phyloP scores from a whole-genome alignment of 2,329 filamentous ascomycete genomes.

The Exophiala aquamarina region DNA sequence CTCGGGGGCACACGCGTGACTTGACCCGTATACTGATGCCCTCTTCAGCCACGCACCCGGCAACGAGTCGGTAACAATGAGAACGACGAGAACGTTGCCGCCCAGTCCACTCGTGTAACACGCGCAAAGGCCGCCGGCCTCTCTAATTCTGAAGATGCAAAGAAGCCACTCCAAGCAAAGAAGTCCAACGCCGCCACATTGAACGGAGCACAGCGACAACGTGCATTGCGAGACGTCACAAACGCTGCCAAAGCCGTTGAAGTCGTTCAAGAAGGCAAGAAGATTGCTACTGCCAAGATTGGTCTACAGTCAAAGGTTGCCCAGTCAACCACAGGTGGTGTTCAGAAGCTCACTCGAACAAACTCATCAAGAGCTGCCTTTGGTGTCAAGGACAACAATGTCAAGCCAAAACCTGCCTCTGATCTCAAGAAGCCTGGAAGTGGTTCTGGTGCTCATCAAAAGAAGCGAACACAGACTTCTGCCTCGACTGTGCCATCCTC shows the following conservation, averaged over 20 bases:
- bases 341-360: conserved; percentile 69
- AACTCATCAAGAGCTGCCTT: conserved; percentile 64
- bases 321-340: conserved; percentile 68
- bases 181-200: conserved; percentile 57
- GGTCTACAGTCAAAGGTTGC: conserved; percentile 76
- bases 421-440: conserved; percentile 72
- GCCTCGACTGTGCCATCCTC: conserved; percentile 41
- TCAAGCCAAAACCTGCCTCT: conserved; percentile 58
- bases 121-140: conserved; percentile 84
- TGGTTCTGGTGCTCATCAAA: conserved; percentile 68
- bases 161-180: conserved; percentile 69
- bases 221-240: conserved; percentile 88
- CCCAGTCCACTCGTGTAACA: conserved; percentile 76
- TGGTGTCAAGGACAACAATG: conserved; percentile 61
- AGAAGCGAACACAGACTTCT: conserved; percentile 63
- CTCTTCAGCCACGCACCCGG: conserved; percentile 65
- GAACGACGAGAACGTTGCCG: conserved; percentile 82
- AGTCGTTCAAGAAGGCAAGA: conserved; percentile 71
- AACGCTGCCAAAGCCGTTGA: conserved; percentile 75
- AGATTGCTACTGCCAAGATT: conserved; percentile 61
- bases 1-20: conserved; percentile 9
- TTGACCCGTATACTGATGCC: conserved; percentile 41
- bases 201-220: conserved; percentile 63
- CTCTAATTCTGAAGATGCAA: conserved; percentile 47
- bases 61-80: conserved; percentile 80